Percentiles rank a stretch among this genome's conserved stretches.
Evolutionary conservation across 1,139 yeast genomes (phyloP).

Genomic region (Oligophagozyma castellii): DNA sequence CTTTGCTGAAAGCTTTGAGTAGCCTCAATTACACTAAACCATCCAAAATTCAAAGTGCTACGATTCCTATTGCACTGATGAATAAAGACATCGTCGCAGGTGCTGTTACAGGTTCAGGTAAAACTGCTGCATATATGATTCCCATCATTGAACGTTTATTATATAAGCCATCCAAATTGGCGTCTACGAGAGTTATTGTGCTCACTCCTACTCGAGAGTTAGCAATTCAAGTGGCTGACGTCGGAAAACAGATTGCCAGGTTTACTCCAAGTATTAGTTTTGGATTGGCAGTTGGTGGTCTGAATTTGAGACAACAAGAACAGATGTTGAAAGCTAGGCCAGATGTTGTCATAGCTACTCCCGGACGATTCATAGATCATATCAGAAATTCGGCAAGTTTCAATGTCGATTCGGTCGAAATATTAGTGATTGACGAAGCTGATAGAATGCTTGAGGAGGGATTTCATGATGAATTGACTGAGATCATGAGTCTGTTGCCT

Average conservation of each 20-base stretch:
- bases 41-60: slow-evolving; percentile 86
- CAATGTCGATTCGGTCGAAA: slow-evolving; percentile 80
- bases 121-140: slow-evolving; percentile 94
- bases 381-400: slow-evolving; percentile 90
- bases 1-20: slow-evolving; percentile 70
- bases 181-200: slow-evolving; percentile 82
- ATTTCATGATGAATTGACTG: slow-evolving; percentile 87
- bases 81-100: slow-evolving; percentile 98
- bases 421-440: slow-evolving; percentile 85
- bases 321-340: slow-evolving; percentile 86
- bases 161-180: slow-evolving; percentile 72
- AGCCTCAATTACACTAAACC: slow-evolving; percentile 74
- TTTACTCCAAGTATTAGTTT: slow-evolving; percentile 63
- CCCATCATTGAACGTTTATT: slow-evolving; percentile 88
- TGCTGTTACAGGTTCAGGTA: slow-evolving; percentile 99
- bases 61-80: slow-evolving; percentile 81
- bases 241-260: slow-evolving; percentile 72
- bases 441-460: slow-evolving; percentile 99
- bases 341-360: slow-evolving; percentile 92
- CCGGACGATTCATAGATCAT: slow-evolving; percentile 94
- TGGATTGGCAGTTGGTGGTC: slow-evolving; percentile 96
- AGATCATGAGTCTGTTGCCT: slow-evolving; percentile 76
- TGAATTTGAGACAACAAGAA: slow-evolving; percentile 88
- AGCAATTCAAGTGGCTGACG: slow-evolving; percentile 92
- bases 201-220: slow-evolving; percentile 94